Evolutionary conservation across 2,329 filamentous ascomycete species (phyloP).

Genomic region (Aspergillus luchuensis): DNA sequence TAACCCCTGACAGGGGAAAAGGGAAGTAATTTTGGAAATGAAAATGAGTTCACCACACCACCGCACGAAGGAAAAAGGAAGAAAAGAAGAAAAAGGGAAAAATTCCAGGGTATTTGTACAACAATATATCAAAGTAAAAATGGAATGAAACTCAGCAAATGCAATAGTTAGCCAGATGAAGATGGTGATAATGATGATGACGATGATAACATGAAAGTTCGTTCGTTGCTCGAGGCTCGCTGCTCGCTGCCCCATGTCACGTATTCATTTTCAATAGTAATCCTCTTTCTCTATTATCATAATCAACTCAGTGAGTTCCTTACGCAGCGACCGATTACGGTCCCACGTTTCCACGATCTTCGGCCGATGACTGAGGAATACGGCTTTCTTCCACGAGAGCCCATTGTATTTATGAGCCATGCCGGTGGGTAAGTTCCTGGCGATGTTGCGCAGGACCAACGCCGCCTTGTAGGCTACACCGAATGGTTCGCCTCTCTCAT

Average conservation of each 20-base stretch:
- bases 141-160: neutral
- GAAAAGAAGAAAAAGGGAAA: neutral
- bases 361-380: constrained; percentile 42
- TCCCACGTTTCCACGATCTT: constrained; percentile 44
- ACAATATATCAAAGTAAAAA: constrained; percentile 7
- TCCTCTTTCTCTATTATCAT: constrained; percentile 45
- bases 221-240: neutral
- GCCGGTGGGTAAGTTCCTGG: constrained; percentile 43
- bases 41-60: constrained; percentile 2
- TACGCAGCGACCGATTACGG: constrained; percentile 45
- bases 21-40: neutral
- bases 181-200: constrained; percentile 8
- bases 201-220: constrained; percentile 1
- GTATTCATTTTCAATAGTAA: constrained; percentile 30
- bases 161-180: neutral
- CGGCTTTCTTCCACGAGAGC: constrained; percentile 43
- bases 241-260: neutral
- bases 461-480: constrained; percentile 52
- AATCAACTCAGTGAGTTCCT: constrained; percentile 46
- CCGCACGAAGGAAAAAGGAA: neutral
- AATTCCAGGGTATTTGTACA: constrained; percentile 26
- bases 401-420: constrained; percentile 31
- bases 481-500: constrained; percentile 46
- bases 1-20: neutral
- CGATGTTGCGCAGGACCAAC: constrained; percentile 51